phyloP scores from a whole-genome alignment of 805 yeast species.

The Wickerhamomyces chambardii region DNA sequence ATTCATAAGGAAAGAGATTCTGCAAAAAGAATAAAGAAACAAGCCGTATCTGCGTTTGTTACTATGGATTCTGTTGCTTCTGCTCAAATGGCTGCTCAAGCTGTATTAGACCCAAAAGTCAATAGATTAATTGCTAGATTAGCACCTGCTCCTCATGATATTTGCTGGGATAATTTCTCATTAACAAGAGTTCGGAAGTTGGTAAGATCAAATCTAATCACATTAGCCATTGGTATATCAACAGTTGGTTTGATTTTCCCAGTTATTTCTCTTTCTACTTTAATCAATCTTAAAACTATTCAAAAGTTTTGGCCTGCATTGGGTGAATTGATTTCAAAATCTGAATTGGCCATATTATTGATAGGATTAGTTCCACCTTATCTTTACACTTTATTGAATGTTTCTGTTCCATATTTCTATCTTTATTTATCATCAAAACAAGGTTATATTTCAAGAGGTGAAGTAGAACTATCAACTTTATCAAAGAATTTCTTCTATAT shows the following conservation, averaged over 20 bases:
- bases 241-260: slow-evolving; percentile 77
- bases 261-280: slow-evolving; percentile 75
- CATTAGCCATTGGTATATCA: slow-evolving; percentile 31
- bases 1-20: slow-evolving; percentile 37
- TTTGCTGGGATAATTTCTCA: slow-evolving; percentile 85
- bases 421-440: slow-evolving; percentile 74
- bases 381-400: slow-evolving; percentile 78
- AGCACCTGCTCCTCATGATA: slow-evolving; percentile 96
- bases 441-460: slow-evolving; percentile 87
- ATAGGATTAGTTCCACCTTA: slow-evolving; percentile 90
- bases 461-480: slow-evolving; percentile 85
- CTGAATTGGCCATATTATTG: slow-evolving; percentile 64
- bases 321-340: slow-evolving; percentile 54
- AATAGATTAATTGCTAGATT: slow-evolving; percentile 71
- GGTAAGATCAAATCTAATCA: slow-evolving; percentile 34
- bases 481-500: slow-evolving; percentile 92
- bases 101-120: slow-evolving; percentile 85
- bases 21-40: slow-evolving; percentile 46
- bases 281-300: slow-evolving; percentile 72
- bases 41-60: slow-evolving; percentile 85
- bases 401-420: slow-evolving; percentile 77
- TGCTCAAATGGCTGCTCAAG: slow-evolving; percentile 96
- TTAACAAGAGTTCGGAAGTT: slow-evolving; percentile 65
- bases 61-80: slow-evolving; percentile 94
- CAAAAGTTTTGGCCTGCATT: slow-evolving; percentile 77